Base-by-base conservation (phyloP, 768 basidiomycete species). In the Lactifluus volemus region DNA sequence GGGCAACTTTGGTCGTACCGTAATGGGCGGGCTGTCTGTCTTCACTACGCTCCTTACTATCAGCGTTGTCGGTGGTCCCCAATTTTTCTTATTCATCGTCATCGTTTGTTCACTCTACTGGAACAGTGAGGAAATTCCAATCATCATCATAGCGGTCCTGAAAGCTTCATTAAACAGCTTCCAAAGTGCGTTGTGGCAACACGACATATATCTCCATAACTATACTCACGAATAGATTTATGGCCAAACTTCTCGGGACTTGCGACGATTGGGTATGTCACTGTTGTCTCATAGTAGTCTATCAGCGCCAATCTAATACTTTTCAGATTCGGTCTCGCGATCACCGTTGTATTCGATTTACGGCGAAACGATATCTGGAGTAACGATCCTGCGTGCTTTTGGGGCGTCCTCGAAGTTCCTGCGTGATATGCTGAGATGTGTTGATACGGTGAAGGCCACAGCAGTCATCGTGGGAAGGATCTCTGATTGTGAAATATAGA, bases 391-490 rank as follows among this genome's bases (percentile, higher is more conserved):
- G 34, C 86, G 93, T 48, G 86, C 92, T 0, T 97, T 93, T 69
- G 93, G 93, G 14, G 91, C 90, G 11, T 85, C 88, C 36, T 88
- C 90, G 42, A 91, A 92, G 70, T 90, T 92, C 71, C 72, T 92
- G 64, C 77, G 89, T 55, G 90, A 92, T 65, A 91, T 92, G 89
- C 75, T 90, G 11, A 81, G 83, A 55, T 88, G 83, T 62, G 86
- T 88, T 21, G 90, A 92, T 68, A 90, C 88, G 39, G 84, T 73
- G 21, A 42, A 53, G 44, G 44, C 59, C 7, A 7, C 25, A 5
- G 11, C n/a, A 32, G 48, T 50, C 51, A 6, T 41, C 11, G 42
- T 38, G 19, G 30, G 25, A 41, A 47, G 2, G 3, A 55, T 55
- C 32, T 36, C 39, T 41, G 44, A 51, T 53, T 56, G 11, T 62